These are phyloP conservation scores for Didymella lethalis DNA, from an alignment of 2,329 filamentous ascomycete species.

Conservation along the genomic window DNA sequence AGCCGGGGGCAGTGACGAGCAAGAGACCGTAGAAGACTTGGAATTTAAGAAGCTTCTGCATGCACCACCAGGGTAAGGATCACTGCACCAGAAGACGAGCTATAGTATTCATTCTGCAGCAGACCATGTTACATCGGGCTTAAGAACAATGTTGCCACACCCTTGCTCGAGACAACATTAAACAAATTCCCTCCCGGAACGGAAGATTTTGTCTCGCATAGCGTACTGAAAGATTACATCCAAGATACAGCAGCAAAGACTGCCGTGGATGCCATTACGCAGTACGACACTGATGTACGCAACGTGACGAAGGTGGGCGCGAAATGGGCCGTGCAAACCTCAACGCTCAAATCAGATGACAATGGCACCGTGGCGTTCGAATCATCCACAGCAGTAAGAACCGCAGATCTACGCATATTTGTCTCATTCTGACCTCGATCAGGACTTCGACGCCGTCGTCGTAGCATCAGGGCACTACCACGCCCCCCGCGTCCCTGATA, in stretches of 20 bases:
- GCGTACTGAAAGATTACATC: constrained; percentile 66
- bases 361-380: constrained; percentile 22
- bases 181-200: constrained; percentile 67
- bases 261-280: constrained; percentile 60
- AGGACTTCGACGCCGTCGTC: constrained; percentile 60
- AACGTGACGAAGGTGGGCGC: constrained; percentile 56
- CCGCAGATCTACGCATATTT: neutral
- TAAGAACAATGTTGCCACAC: constrained; percentile 63
- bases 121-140: constrained; percentile 63
- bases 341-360: constrained; percentile 48
- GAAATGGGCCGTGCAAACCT: constrained; percentile 63
- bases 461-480: constrained; percentile 66
- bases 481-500: constrained; percentile 58
- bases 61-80: constrained; percentile 60
- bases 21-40: constrained; percentile 18
- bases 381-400: constrained; percentile 14
- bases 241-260: constrained; percentile 63
- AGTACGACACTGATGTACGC: constrained; percentile 68
- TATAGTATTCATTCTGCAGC: neutral
- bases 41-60: constrained; percentile 44
- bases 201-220: constrained; percentile 66
- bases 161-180: constrained; percentile 59
- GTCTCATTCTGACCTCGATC: neutral
- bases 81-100: neutral
- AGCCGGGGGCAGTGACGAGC: constrained; percentile 29